Evolutionary conservation across 306 rosid species (phyloP), one percentile per base, ranked within the genome.

Genomic region (Leucaena leucocephala): DNA sequence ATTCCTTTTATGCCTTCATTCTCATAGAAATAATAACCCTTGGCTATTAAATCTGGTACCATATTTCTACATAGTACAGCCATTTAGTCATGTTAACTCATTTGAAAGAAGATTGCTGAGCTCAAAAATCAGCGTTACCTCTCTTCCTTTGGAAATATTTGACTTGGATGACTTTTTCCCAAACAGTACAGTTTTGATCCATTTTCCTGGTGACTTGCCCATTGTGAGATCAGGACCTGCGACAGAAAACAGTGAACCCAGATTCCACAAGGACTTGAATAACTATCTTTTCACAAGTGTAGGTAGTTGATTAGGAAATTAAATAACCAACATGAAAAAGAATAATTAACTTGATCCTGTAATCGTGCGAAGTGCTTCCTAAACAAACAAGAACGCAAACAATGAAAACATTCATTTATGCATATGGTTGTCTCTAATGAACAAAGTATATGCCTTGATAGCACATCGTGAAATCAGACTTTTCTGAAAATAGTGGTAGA

Each of bases 161-260:
- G 92, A 86, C 84, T 89, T 93, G 54, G 97, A 81, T 6, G 97
- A 82, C 85, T 93, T 96, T 86, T 96, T 96, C 81, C 98, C 97
- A 45, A 96, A 93, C 35, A 96, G 84, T 36, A 93, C 91, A 35
- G 88, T 83, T 87, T 91, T 93, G 85, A 96, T 93, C 99, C 99
- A 96, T 91, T 93, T 96, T 76, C 86, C 98, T 0, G 99, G 99
- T 58, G 99, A 96, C 82, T 93, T 96, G 33, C 97, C 98, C 99
- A 93, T 96, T 78, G 85, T 76, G 74, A 72, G 71, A 62, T 76
- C 76, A 79, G 81, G 67, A 81, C 72, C 93, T 83, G 88, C 7
- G 67, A 80, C 58, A 61, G 58, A 68, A 80, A 59, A 72, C 77
- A 83, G 58, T 16, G 72, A 68, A 36, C 54, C 50, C 57, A 19